Conservation (phyloP, 371 early-diverging fungal species). For the Apophysomyces variabilis region DNA sequence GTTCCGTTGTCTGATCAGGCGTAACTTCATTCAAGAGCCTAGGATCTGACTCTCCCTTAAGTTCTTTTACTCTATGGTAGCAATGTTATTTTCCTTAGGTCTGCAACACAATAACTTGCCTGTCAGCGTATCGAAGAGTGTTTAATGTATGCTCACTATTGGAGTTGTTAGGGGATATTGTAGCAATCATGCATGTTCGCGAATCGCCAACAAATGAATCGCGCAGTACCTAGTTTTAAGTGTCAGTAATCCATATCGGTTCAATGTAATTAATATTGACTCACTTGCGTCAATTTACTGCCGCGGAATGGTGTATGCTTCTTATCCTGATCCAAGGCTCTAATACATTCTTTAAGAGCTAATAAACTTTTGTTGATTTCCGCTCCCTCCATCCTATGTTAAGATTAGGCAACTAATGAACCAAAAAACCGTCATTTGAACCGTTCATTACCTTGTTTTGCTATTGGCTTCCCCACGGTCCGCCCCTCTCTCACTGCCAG, state of each 20-base stretch:
- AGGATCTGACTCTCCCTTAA: constrained; percentile 50
- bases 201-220: constrained; percentile 98
- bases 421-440: neutral
- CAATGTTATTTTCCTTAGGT: neutral
- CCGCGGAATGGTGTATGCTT: constrained; percentile 97
- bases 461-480: constrained; percentile 94
- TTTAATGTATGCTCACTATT: constrained; percentile 98
- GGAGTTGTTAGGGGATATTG: constrained; percentile 89
- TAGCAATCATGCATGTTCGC: constrained; percentile 97
- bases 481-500: constrained; percentile 98
- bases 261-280: neutral
- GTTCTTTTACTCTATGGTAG: constrained; percentile 39
- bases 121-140: constrained; percentile 97
- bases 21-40: constrained; percentile 18
- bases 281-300: constrained; percentile 94
- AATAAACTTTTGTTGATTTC: constrained; percentile 99
- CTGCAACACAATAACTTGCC: constrained; percentile 50
- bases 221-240: constrained; percentile 74
- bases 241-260: neutral
- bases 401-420: neutral
- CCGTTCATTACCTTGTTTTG: constrained; percentile 73
- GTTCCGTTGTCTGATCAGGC: neutral
- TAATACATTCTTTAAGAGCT: constrained; percentile 97
- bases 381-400: constrained; percentile 91
- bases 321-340: constrained; percentile 93